These are phyloP conservation scores for Solanum pinnatisectum DNA, from an alignment of 257 asterid genomes.

Conservation along the genomic window DNA sequence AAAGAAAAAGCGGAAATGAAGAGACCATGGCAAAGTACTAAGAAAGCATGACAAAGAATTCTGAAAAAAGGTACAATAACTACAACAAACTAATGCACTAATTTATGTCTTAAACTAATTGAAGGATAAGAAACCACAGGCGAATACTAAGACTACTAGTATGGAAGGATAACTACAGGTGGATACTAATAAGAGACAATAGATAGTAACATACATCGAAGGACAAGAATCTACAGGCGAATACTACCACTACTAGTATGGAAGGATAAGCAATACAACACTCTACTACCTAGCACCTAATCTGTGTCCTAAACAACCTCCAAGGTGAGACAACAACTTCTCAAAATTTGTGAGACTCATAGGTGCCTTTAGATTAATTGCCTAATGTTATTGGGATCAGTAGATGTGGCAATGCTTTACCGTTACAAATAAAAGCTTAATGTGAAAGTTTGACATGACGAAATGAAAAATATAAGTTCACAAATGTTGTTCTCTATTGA, in stretches of 20 bases:
- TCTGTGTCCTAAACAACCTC: neutral
- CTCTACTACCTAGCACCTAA: neutral
- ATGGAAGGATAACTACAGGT: neutral
- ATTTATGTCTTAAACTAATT: neutral
- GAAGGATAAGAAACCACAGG: neutral
- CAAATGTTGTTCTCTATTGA: neutral
- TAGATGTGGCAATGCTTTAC: neutral
- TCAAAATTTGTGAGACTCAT: neutral
- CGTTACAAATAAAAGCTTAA: neutral
- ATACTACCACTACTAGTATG: neutral
- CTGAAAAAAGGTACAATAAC: neutral
- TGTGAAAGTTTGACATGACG: neutral
- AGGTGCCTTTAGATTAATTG: neutral
- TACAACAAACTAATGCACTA: neutral
- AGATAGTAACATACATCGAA: too few relatives aligned
- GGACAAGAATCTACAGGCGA: neutral
- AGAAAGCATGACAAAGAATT: neutral
- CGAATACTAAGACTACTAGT: too few relatives aligned
- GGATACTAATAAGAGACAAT: neutral
- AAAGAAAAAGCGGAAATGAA: too few relatives aligned
- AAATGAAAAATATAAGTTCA: neutral
- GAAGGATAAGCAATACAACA: neutral
- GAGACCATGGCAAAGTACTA: neutral
- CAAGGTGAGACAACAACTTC: neutral
- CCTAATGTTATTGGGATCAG: neutral